Base-by-base conservation (phyloP, 805 yeast species). In the Zygoascus bituminiphila region DNA sequence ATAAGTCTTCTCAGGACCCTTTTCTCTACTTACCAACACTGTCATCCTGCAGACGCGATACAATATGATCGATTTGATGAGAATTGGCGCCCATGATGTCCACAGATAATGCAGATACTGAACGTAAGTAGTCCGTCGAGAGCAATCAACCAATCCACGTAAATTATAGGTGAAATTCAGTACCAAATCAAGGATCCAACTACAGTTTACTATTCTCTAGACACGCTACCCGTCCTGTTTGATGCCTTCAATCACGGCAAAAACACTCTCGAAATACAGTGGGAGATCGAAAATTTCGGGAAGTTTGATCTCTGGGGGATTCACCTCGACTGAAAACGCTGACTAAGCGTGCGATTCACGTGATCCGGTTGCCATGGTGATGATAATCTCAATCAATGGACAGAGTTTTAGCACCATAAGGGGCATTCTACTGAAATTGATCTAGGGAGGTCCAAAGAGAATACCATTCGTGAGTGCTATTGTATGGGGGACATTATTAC, bases 31-130 rank as follows among this genome's bases (percentile, higher is more conserved):
- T 54, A 48, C 72, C 68, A 43, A 50, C 53, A 49, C 41, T 55
- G 20, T 74, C 80, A 50, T 75, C 79, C 49, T 67, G 65, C 19
- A 86, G 75, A 59, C 84, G 73, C 49, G 78, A 65, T 51, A 79
- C 86, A 64, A 85, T 81, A 44, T 79, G 72, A 59, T 82, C 89
- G 43, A 84, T 36, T 36, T 36, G 39, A 36, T 19, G 14, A 36
- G 39, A 36, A 5, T 36, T 36, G 39, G 22, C 39, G n/a, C 33
- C 33, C 33, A 29, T 29, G 10, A 15, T 29, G 7, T 6, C n/a
- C 33, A 12, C n/a, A 29, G 7, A 29, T 29, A 29, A 4, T 29
- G 10, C 3, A 12, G 15, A 6, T 2, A 29, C 4, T 29, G 33
- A 29, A 12, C 33, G n/a, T n/a, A n/a, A n/a, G n/a, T n/a, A n/a